These are phyloP conservation scores for Lachnellula occidentalis DNA, from an alignment of 2,329 filamentous ascomycete genomes.

Conservation along the genomic window DNA sequence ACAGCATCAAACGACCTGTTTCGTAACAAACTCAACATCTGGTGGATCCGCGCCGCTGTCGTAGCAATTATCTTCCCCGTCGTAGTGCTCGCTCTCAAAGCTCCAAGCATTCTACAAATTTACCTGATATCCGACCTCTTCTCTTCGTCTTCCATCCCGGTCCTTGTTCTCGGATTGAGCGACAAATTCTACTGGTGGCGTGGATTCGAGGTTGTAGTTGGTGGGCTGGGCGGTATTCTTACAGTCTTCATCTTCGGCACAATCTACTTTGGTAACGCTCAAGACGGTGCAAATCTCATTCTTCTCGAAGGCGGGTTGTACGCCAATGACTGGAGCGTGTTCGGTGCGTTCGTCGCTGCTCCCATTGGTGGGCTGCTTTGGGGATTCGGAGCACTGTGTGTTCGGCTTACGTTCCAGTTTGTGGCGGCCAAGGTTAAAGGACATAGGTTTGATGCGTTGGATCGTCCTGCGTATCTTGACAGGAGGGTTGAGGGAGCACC, in stretches of 20 bases:
- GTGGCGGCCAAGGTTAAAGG: conserved; percentile 51
- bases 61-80: conserved; percentile 69
- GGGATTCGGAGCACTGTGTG: conserved; percentile 56
- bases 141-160: conserved; percentile 69
- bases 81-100: conserved; percentile 67
- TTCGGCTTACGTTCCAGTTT: conserved; percentile 57
- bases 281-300: conserved; percentile 60
- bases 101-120: conserved; percentile 71
- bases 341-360: conserved; percentile 77
- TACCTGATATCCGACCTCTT: conserved; percentile 79
- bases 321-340: conserved; percentile 71
- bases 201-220: conserved; percentile 74
- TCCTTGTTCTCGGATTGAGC: conserved; percentile 65
- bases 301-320: conserved; percentile 71
- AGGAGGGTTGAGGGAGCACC: conserved; percentile 18
- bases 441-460: conserved; percentile 60
- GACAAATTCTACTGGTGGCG: conserved; percentile 67
- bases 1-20: conserved; percentile 80
- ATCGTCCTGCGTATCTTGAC: conserved; percentile 42
- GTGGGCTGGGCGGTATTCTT: conserved; percentile 70
- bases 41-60: conserved; percentile 64
- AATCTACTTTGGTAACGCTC: conserved; percentile 67
- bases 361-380: conserved; percentile 71
- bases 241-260: conserved; percentile 77
- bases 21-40: conserved; percentile 72